Evolutionary conservation across 2,329 filamentous ascomycete genomes (phyloP), one percentile per base, ranked within the genome.

Genomic region (Colletotrichum gloeosporioides): DNA sequence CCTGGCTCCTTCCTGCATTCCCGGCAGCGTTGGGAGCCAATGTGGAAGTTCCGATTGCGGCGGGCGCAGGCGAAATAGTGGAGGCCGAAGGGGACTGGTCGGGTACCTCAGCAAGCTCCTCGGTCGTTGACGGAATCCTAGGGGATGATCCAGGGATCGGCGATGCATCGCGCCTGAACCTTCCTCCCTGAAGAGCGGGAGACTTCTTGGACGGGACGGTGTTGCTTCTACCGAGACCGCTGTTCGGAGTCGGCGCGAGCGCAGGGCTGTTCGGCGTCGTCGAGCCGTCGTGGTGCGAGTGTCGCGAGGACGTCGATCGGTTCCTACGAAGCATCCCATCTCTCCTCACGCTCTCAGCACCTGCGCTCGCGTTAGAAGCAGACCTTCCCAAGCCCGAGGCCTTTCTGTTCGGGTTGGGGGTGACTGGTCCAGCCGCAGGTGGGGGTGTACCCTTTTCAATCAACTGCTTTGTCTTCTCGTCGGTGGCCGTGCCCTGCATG

Each of bases 401-500:
- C 81, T 90, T 90, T 77, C 91, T 81, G 84, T 88, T 82, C 84
- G 89, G 80, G 83, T 86, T 87, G 74, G 90, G 86, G 78, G 91
- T 91, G 79, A 81, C 85, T 80, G 84, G 89, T 32, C 85, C 84
- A 68, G 87, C 86, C 59, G 84, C 74, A 36, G 74, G 69, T 79
- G 88, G 87, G 6, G 91, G 90, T 4, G 94, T 94, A 73, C 94
- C 95, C 81, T 96, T 93, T 78, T 92, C 89, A 59, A 93, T 90
- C 80, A 91, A 90, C 80, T 91, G 88, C 79, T 90, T 90, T 2
- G 91, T 93, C 82, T 90, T 93, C 82, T 98, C 95, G 82, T 98
- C 96, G n/a, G 96, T 95, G n/a, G 93, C 96, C n/a, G 96, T 98
- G 61, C 97, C 97, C 82, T 96, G 95, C 97, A 99, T 99, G 71